Base-by-base conservation (phyloP, 2,329 filamentous ascomycete genomes). In the Apiospora sp. region DNA sequence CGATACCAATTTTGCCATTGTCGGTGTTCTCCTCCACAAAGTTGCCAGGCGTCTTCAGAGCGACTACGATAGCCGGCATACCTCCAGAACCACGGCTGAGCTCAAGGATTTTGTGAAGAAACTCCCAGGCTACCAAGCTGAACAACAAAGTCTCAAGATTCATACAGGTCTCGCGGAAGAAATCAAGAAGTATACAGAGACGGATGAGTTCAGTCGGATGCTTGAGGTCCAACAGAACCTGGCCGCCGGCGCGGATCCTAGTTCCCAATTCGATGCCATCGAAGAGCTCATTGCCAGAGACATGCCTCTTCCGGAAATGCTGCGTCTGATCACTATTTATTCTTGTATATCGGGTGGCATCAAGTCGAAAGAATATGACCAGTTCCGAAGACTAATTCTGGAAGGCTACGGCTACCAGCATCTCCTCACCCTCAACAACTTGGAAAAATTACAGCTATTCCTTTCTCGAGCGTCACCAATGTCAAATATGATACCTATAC, bases 391-490 rank as follows among this genome's bases (percentile, higher is more conserved):
- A 67, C 90, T 96, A 69, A 91, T 99, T 70, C 86, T 98, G 10
- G 94, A 98, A 79, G 96, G 94, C 1, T 99, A 99, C 79, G 96
- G 96, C 37, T 95, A 97, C 80, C 95, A 98, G 80, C 96, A 99
- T 80, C 86, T 99, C 19, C 88, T 98, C 64, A 99, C 97, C 0
- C 90, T 99, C 44, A 90, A 94, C 76, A 92, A 93, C 16, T 87
- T 99, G 49, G 96, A 98, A 80, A 97, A 95, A 80, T 90, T 98
- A 79, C 93, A 96, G 74, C 88, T 99, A 14, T 92, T 99, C 71
- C 86, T 95, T 70, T 92, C 94, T 0, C 89, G 93, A 46, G 91
- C 92, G 37, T 94, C 93, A 5, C 92, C 94, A 5, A 88, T 94
- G 75, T 92, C 93, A n/a, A 91, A 92, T 75, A 92, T 96, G 84